Percentiles rank a stretch among this genome's conserved stretches.
phyloP scores from a whole-genome alignment of 2,329 filamentous ascomycete species.

The Pseudocercospora crystallina region DNA sequence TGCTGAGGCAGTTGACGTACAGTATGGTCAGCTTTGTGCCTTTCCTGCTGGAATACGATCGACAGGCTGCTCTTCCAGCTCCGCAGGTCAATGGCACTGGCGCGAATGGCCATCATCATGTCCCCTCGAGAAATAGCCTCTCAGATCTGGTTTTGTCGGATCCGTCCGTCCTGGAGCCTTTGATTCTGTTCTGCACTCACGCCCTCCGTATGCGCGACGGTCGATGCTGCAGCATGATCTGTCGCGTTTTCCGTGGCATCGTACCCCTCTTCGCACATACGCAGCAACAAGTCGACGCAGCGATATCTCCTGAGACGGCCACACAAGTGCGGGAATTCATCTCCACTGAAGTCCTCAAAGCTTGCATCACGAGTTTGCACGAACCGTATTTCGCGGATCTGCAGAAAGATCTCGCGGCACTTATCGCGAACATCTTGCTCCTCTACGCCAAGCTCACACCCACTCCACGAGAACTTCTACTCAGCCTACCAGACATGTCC shows the following conservation, averaged over 20 bases:
- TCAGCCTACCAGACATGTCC: constrained; percentile 75
- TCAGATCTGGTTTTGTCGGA: constrained; percentile 80
- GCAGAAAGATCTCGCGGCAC: constrained; percentile 83
- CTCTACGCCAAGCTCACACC: constrained; percentile 69
- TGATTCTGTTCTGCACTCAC: constrained; percentile 89
- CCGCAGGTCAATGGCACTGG: constrained; percentile 12
- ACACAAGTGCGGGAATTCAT: constrained; percentile 82
- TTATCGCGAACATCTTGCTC: constrained; percentile 83
- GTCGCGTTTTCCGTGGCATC: constrained; percentile 81
- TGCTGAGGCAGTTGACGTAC: constrained; percentile 87
- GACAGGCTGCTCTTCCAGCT: constrained; percentile 42
- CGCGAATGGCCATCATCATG: constrained; percentile 11
- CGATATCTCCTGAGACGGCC: constrained; percentile 43
- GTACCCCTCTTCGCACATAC: constrained; percentile 69
- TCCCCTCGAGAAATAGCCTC: constrained; percentile 56
- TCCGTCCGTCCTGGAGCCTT: constrained; percentile 75
- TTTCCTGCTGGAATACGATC: constrained; percentile 71
- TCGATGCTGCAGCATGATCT: constrained; percentile 79
- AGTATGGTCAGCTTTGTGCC: constrained; percentile 90
- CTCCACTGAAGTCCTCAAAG: constrained; percentile 81
- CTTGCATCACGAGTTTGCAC: constrained; percentile 85
- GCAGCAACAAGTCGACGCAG: constrained; percentile 17
- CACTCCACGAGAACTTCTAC: constrained; percentile 73
- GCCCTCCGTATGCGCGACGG: constrained; percentile 87
- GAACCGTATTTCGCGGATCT: constrained; percentile 96